Evolutionary conservation across 139 green algal species (phyloP), one percentile per base, ranked within the genome.

Genomic region (Chlorella sp.): DNA sequence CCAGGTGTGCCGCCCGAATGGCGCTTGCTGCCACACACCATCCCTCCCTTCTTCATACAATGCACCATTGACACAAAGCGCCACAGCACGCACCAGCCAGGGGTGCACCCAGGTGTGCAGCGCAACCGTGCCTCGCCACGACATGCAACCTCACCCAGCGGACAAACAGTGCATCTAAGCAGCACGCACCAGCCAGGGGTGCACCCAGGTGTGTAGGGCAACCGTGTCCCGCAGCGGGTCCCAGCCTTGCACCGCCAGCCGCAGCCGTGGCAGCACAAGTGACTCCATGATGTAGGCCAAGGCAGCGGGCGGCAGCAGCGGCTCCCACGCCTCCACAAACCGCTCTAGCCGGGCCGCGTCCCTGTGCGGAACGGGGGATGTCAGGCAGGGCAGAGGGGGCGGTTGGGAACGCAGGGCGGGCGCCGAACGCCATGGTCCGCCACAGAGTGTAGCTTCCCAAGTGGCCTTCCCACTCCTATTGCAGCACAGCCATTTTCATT

Each of bases 31-130:
- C n/a, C n/a, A n/a, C n/a, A n/a, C n/a, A n/a, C n/a, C n/a, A n/a
- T n/a, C n/a, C n/a, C n/a, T n/a, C n/a, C n/a, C n/a, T n/a, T n/a
- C n/a, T n/a, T n/a, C n/a, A n/a, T n/a, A n/a, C n/a, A n/a, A n/a
- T n/a, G n/a, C n/a, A n/a, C 46, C 7, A 11, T 11, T 7, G 7
- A 11, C 46, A 54, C 46, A 54, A 11, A 7, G 46, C 46, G 7
- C 8, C 11, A 11, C 46, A 54, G 46, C n/a, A 41, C 65, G 40
- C 75, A 81, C 58, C 85, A 99, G 92, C 97, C 97, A 99, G 54
- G 97, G 97, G 85, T 99, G 96, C 84, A 99, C 85, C 97, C 97
- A 99, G 19, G 90, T 90, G 84, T 99, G 96, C 69, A 98, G 92
- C 44, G 96, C 3, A 41, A n/a, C n/a, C n/a, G n/a, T n/a, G n/a